Evolutionary conservation across 164 flowering plant species (phyloP).

Genomic region (Saururus chinensis): DNA sequence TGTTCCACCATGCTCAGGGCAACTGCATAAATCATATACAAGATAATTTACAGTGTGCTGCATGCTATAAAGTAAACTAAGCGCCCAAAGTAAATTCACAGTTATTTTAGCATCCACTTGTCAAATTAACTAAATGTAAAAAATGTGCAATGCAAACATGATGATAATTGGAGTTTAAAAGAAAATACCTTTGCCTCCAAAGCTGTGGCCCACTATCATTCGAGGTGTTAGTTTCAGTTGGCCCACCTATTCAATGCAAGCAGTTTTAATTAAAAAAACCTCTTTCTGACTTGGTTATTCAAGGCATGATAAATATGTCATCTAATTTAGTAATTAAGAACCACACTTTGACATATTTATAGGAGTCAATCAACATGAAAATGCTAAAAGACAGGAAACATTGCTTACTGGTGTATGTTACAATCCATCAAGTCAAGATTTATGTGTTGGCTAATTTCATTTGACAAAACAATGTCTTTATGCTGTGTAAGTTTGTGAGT

Average conservation of each 20-base stretch:
- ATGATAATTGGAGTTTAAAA: constrained; percentile 1
- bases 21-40: constrained; percentile 37
- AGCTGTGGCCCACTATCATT: constrained; percentile 89
- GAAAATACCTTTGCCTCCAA: constrained; percentile 92
- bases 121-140: too few species aligned
- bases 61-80: background rate
- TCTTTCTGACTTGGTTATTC: background rate
- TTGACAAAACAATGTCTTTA: too few species aligned
- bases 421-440: too few species aligned
- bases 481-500: too few species aligned
- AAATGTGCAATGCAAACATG: background rate
- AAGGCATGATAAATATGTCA: too few species aligned
- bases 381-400: too few species aligned
- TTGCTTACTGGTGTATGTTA: too few species aligned
- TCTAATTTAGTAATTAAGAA: too few species aligned
- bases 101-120: background rate
- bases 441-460: too few species aligned
- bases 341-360: too few species aligned
- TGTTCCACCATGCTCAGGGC: constrained; percentile 97
- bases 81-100: background rate
- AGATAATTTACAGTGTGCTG: background rate
- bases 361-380: too few species aligned
- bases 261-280: background rate
- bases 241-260: constrained; percentile 43
- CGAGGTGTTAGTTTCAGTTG: constrained; percentile 76